Percentiles rank a stretch among this genome's conserved stretches.
phyloP scores from a whole-genome alignment of 176 grass and related monocot genomes.

The barley (Hordeum vulgare) region MorexV3_pseudomolecules_assembly NC_058519.1:400430617-400431116 shows the following conservation, averaged over 20 bases:
- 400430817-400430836: slow-evolving; percentile 24
- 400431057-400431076: slow-evolving; percentile 82
- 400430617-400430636: slow-evolving; percentile 18
- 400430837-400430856: slow-evolving; percentile 80
- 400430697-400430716: slow-evolving; percentile 27
- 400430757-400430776: no score
- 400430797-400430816: neutral
- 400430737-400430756: neutral
- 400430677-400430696: slow-evolving; percentile 67
- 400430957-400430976: no score
- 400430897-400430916: slow-evolving; percentile 50
- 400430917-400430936: neutral
- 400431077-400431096: slow-evolving; percentile 65
- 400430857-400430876: slow-evolving; percentile 93
- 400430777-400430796: neutral
- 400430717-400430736: slow-evolving; percentile 37
- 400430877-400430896: slow-evolving; percentile 97
- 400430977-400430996: neutral
- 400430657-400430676: slow-evolving; percentile 65
- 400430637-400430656: slow-evolving; percentile 33
- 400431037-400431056: slow-evolving; percentile 74
- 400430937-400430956: neutral
- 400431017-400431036: slow-evolving; percentile 92
- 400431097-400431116: no score
- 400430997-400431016: slow-evolving; percentile 70